phyloP scores from a whole-genome alignment of 2,329 filamentous ascomycete species.

The Parafenestella ontariensis region DNA sequence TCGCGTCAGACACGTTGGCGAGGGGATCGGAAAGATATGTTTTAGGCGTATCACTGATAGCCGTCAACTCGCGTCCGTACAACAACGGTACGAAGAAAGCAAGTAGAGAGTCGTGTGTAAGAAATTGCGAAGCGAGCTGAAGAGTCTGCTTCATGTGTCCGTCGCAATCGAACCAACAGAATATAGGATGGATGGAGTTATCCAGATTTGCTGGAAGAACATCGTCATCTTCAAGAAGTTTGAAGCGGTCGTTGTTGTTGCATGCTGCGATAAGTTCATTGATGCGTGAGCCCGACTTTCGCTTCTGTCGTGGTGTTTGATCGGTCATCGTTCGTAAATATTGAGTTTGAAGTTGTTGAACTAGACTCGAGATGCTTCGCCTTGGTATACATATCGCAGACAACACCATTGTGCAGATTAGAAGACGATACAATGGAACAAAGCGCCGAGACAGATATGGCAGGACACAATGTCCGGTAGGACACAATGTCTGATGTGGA shows the following conservation, averaged over 20 bases:
- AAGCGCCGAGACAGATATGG: constrained; percentile 10
- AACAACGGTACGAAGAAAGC: constrained; percentile 41
- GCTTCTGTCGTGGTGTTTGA: constrained; percentile 4
- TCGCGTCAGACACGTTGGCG: constrained; percentile 11
- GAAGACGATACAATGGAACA: constrained; percentile 15
- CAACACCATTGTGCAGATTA: constrained; percentile 14
- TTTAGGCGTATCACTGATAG: constrained; percentile 8
- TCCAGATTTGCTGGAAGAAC: constrained; percentile 32
- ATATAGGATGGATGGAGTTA: constrained; percentile 41
- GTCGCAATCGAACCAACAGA: constrained; percentile 25
- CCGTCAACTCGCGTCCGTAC: constrained; percentile 28
- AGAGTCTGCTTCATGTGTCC: constrained; percentile 30
- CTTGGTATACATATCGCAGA: constrained; percentile 6
- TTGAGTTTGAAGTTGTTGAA: not conserved
- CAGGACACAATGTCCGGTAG: not conserved
- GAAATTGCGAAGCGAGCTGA: constrained; percentile 43
- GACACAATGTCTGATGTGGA: not conserved
- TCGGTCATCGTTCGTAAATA: constrained; percentile 9
- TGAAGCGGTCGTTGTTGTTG: constrained; percentile 40
- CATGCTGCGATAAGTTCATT: constrained; percentile 28
- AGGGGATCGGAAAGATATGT: constrained; percentile 33
- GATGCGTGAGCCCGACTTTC: constrained; percentile 10
- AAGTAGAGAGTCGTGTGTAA: constrained; percentile 36
- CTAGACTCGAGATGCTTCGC: not conserved
- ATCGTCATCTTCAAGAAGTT: constrained; percentile 34